These are phyloP conservation scores for Thalassiosira profunda DNA, from an alignment of 108 stramenopile genomes.

Conservation along the genomic window DNA sequence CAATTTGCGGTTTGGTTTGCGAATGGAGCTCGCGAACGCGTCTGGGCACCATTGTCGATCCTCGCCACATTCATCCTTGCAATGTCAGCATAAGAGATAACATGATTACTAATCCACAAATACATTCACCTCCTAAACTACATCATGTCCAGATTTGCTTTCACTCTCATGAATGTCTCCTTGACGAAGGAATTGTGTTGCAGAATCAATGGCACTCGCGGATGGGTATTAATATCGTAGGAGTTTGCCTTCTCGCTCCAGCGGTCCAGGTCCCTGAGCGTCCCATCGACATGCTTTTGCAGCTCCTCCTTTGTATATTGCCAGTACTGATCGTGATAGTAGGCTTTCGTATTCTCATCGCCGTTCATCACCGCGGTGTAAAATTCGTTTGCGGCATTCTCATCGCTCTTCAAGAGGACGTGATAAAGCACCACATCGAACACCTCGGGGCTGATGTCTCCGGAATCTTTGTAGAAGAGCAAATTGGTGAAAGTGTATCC, in stretches of 20 bases:
- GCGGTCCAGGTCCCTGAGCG: slow-evolving; percentile 45
- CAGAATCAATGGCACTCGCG: slow-evolving; percentile 64
- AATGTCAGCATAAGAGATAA: too few species aligned
- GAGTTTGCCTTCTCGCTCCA: slow-evolving; percentile 48
- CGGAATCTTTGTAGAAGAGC: slow-evolving; percentile 68
- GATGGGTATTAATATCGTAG: slow-evolving; percentile 52
- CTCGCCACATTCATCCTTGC: too few species aligned
- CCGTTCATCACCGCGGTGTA: slow-evolving; percentile 55
- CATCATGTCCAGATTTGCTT: slow-evolving; percentile 47
- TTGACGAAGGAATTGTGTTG: slow-evolving; percentile 67
- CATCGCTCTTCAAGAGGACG: slow-evolving; percentile 28
- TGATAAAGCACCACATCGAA: slow-evolving; percentile 65
- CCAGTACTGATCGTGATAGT: slow-evolving; percentile 64
- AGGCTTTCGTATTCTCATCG: slow-evolving; percentile 55
- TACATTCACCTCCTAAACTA: too few species aligned
- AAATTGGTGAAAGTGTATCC: slow-evolving; percentile 64
- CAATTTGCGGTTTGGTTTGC: too few species aligned
- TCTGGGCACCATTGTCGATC: too few species aligned
- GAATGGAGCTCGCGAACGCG: too few species aligned
- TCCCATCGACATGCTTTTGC: slow-evolving; percentile 59
- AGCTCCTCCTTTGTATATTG: slow-evolving; percentile 53
- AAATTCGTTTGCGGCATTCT: slow-evolving; percentile 31
- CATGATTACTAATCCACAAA: too few species aligned
- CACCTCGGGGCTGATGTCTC: slow-evolving; percentile 61
- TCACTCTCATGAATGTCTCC: slow-evolving; percentile 60